phyloP scores from a whole-genome alignment of 2,329 filamentous ascomycete species.

The Akanthomyces uredinophilus region DNA sequence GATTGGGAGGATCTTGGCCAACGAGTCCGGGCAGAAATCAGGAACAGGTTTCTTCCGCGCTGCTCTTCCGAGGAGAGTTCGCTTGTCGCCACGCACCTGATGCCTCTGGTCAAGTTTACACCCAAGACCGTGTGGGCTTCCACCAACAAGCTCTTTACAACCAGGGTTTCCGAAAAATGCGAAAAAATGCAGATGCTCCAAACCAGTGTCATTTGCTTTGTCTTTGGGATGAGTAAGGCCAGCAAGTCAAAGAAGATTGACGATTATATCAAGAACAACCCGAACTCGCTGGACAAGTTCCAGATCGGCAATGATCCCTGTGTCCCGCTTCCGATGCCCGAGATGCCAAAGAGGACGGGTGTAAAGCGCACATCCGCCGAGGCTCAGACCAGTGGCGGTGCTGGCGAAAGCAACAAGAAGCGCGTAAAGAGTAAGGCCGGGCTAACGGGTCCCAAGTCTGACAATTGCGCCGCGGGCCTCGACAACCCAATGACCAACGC shows the following conservation, averaged over 20 bases:
- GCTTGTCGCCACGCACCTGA: neutral
- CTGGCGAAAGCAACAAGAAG: neutral
- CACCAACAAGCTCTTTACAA: neutral
- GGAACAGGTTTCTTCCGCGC: neutral
- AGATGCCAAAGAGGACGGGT: too few relatives aligned
- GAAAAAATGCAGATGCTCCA: neutral
- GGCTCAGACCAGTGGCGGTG: neutral
- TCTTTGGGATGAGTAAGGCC: neutral
- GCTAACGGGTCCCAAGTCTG: too few relatives aligned
- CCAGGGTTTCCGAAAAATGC: neutral
- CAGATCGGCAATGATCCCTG: neutral
- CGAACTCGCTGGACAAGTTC: neutral
- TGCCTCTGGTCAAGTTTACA: neutral
- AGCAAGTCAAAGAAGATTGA: neutral
- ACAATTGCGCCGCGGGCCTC: too few relatives aligned
- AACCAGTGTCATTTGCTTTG: neutral
- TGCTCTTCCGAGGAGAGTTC: neutral
- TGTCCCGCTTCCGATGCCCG: neutral
- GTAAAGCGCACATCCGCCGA: neutral
- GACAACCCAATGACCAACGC: neutral
- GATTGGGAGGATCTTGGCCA: neutral
- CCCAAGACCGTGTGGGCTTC: neutral
- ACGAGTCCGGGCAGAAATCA: neutral
- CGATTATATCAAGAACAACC: neutral
- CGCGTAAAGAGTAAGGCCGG: neutral